Evolutionary conservation across 805 yeast genomes (phyloP), one percentile per base, ranked within the genome.

Genomic region (Yarrowia phangngaensis): DNA sequence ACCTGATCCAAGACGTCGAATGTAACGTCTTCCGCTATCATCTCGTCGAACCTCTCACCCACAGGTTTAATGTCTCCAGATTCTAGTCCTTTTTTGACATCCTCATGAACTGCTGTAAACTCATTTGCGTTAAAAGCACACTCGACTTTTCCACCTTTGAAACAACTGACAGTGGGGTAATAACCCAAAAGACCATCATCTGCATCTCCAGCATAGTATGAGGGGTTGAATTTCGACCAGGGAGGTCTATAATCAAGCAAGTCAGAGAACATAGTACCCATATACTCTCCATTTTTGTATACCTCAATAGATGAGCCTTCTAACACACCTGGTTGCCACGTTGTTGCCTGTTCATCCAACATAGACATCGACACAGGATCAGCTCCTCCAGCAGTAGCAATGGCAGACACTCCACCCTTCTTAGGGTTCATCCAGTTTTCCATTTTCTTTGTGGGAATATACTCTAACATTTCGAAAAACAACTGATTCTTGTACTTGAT

Each of bases 121-220:
- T 78, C 70, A 0, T 86, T 82, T 14, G 15, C 28, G 0, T 88
- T 84, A 2, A 86, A 71, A 54, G 84, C 79, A 51, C 90, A 63
- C 52, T 75, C 69, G 4, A 85, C 95, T 8, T 74, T 68, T 0
- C 97, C 97, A 2, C 82, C 82, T 55, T 78, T 78, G 61, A 78
- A 92, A 19, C 83, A 84, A 49, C 95, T 84, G 24, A 86, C 72
- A 69, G 88, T 85, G 1, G 98, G 97, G 65, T 80, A 92, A 62
- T 92, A 92, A 0, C 97, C 98, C 49, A 87, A 66, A 32, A 78
- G 69, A 0, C 95, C 95, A 61, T 92, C 96, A 61, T 92, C 94
- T 6, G 56, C 57, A 8, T 60, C 55, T 3, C 56, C 55, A 3
- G 58, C 56, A 12, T 55, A 56, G 13, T 56, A 48, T 8, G 58